Evolutionary conservation across 371 early-diverging fungal species (phyloP).

Genomic region (Mycotypha africana): DNA sequence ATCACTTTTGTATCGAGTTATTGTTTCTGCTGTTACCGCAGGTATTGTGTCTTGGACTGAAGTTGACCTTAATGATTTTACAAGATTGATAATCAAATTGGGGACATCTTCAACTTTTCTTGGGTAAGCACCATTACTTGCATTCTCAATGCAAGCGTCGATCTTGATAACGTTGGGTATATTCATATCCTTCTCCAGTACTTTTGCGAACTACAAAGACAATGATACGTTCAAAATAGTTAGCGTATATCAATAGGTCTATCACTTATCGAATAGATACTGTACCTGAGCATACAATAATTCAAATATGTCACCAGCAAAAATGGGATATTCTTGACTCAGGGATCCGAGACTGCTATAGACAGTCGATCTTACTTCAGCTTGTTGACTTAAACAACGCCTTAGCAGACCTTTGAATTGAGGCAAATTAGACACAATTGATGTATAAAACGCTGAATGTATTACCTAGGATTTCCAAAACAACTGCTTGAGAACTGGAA

Average conservation of each 20-base stretch:
- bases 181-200: constrained; percentile 25
- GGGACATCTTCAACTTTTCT: constrained; percentile 35
- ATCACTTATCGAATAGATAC: too few relatives aligned
- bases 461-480: constrained; percentile 53
- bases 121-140: constrained; percentile 29
- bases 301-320: constrained; percentile 46
- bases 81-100: constrained; percentile 25
- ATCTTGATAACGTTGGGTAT: constrained; percentile 34
- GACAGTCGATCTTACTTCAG: constrained; percentile 40
- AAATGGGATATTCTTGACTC: constrained; percentile 19
- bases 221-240: background rate
- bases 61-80: constrained; percentile 16
- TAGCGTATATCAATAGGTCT: background rate
- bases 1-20: constrained; percentile 7
- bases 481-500: constrained; percentile 24
- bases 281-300: constrained; percentile 48
- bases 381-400: constrained; percentile 55
- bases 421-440: too few relatives aligned
- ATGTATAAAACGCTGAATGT: background rate
- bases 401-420: constrained; percentile 43
- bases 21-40: background rate
- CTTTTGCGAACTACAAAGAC: constrained; percentile 21
- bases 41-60: background rate
- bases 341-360: constrained; percentile 49
- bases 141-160: constrained; percentile 44